These are phyloP conservation scores for Bullera alba DNA, from an alignment of 768 basidiomycete genomes.

Conservation along the genomic window DNA sequence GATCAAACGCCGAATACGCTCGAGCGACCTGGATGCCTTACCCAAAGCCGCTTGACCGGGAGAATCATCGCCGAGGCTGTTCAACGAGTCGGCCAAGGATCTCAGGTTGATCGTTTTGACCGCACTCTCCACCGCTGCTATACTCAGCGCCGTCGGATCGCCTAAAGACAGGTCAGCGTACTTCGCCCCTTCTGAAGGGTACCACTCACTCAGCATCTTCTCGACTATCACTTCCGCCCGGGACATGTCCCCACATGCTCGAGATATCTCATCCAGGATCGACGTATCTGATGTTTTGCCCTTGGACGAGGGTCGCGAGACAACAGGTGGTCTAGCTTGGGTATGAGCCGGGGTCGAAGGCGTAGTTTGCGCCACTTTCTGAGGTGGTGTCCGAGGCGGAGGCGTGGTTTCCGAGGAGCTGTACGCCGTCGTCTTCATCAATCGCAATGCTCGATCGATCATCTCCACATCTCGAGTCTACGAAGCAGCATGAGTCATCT, in stretches of 20 bases:
- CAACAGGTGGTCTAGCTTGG: too few relatives aligned
- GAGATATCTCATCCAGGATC: constrained; percentile 1
- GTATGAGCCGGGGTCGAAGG: background rate
- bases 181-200: background rate
- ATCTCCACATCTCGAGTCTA: constrained; percentile 17
- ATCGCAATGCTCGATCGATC: constrained; percentile 26
- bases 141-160: constrained; percentile 1
- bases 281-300: background rate
- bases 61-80: constrained; percentile 3
- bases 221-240: constrained; percentile 11
- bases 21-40: constrained; percentile 22
- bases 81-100: constrained; percentile 5
- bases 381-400: background rate
- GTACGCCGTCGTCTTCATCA: too few relatives aligned
- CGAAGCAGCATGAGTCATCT: background rate
- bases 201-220: constrained; percentile 6
- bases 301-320: background rate
- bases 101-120: background rate
- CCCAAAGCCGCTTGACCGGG: constrained; percentile 3
- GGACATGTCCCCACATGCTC: constrained; percentile 19
- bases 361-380: background rate
- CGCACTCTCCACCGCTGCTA: constrained; percentile 3
- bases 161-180: background rate
- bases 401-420: background rate
- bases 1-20: constrained; percentile 21